Evolutionary conservation across 306 rosid genomes (phyloP), one percentile per base, ranked within the genome.

Genomic region (Coriaria nepalensis): DNA sequence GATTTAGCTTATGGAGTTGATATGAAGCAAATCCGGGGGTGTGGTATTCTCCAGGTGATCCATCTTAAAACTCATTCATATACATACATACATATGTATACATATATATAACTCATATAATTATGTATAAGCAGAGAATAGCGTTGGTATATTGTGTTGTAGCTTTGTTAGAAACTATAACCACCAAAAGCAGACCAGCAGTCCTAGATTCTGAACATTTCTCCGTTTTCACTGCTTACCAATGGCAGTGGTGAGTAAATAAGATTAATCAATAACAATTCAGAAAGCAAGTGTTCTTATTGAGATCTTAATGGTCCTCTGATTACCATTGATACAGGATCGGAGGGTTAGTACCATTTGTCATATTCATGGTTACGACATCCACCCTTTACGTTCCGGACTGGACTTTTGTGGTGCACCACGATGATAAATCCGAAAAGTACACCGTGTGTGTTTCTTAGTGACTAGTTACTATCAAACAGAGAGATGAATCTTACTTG

Each of bases 1-100:
- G 78, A 64, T 12, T 82, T 87, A 10, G 2, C 7, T n/a, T 87
- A 82, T 42, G 96, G 96, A 47, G 78, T 87, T 39, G 49, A 87
- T 76, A 77, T 82, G 84, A 82, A 87, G 53, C 50, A 64, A 10
- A 82, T 82, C 37, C 64, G 96, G 38, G 82, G 96, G 96, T 82
- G 69, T 65, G 96, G 96, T 67, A 87, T 87, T 53, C 96, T 87
- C 37, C 96, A 87, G 82, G 96, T 82, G 6, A 32, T 37, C 13
- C 13, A 4, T 35, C 15, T 8, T 8, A 6, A n/a, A 7, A 0
- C 5, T 7, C 12, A 13, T 62, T 7, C 2, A 6, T 35, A 42
- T 50, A 5, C 4, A 10, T 7, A 10, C 8, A 38, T 41, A 37
- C 7, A 6, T 4, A 20, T 20, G 3, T 20, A 38, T 41, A 37